phyloP scores from a whole-genome alignment of 331 rosid species.

The Pyrus hybrid region DNA sequence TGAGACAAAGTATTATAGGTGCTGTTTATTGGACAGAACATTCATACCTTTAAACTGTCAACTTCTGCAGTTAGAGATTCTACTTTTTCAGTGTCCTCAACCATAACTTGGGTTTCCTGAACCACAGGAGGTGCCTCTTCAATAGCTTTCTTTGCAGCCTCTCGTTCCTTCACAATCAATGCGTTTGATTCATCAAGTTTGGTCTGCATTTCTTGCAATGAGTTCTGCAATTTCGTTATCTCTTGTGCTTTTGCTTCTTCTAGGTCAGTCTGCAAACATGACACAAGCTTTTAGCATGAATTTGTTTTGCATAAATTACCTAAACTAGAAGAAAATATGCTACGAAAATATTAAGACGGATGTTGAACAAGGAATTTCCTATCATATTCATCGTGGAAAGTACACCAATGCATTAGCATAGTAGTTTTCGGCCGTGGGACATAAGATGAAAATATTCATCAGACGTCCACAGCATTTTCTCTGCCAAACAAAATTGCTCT shows the following conservation, averaged over 20 bases:
- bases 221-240: slow-evolving; percentile 64
- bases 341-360: neutral
- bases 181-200: slow-evolving; percentile 63
- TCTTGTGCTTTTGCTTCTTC: slow-evolving; percentile 83
- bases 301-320: neutral
- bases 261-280: slow-evolving; percentile 56
- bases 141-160: slow-evolving; percentile 46
- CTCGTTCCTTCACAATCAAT: slow-evolving; percentile 53
- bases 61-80: slow-evolving; percentile 65
- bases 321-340: neutral
- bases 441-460: neutral
- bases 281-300: slow-evolving; percentile 12
- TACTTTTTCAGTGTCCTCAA: slow-evolving; percentile 68
- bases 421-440: neutral
- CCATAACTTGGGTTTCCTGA: slow-evolving; percentile 64
- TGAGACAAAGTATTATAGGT: neutral
- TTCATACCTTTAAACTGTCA: slow-evolving; percentile 56
- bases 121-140: slow-evolving; percentile 75
- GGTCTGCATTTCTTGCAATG: slow-evolving; percentile 54
- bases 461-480: slow-evolving; percentile 6
- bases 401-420: neutral
- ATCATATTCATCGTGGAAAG: neutral
- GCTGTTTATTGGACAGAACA: slow-evolving; percentile 4
- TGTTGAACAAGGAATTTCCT: neutral
- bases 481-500: slow-evolving; percentile 7